Percentiles rank a stretch among this genome's conserved stretches.
Evolutionary conservation across 164 flowering plant genomes (phyloP).

Genomic region (Aristolochia contorta): DNA sequence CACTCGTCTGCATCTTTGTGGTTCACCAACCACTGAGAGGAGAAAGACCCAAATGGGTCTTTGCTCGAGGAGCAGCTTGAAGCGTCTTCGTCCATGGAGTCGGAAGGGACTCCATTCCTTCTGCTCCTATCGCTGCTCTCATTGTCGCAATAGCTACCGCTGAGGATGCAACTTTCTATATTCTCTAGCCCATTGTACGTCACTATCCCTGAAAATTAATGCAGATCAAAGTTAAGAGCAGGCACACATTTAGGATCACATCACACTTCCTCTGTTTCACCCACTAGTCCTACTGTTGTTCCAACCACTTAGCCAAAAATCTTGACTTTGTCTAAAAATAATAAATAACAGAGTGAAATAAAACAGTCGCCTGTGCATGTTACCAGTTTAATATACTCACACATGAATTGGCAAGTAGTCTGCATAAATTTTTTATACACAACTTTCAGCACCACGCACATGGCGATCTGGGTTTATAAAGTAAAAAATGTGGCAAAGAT

Average conservation of each 20-base stretch:
- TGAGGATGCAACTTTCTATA: constrained; percentile 72
- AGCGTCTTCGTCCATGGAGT: constrained; percentile 62
- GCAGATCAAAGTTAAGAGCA: background rate
- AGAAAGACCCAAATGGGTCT: constrained; percentile 68
- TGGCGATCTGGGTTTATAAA: no score
- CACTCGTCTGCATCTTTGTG: constrained; percentile 55
- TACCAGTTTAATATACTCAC: no score
- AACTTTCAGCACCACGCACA: no score
- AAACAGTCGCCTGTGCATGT: no score
- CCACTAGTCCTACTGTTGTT: background rate
- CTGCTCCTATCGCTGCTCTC: constrained; percentile 54
- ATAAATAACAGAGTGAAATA: no score
- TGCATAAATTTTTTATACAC: no score
- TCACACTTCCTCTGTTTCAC: background rate
- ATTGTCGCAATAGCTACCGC: constrained; percentile 40
- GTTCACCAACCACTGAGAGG: constrained; percentile 45
- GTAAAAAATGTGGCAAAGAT: background rate
- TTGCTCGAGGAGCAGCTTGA: constrained; percentile 81
- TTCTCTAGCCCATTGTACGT: constrained; percentile 85
- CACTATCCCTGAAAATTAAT: constrained; percentile 51
- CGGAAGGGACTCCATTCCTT: constrained; percentile 51
- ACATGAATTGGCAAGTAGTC: no score
- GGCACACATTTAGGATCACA: background rate
- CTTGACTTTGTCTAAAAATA: background rate
- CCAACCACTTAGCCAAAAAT: background rate